Base-by-base conservation (phyloP, 1,284 basidiomycete species). In the Cryptococcus depauperatus region DNA sequence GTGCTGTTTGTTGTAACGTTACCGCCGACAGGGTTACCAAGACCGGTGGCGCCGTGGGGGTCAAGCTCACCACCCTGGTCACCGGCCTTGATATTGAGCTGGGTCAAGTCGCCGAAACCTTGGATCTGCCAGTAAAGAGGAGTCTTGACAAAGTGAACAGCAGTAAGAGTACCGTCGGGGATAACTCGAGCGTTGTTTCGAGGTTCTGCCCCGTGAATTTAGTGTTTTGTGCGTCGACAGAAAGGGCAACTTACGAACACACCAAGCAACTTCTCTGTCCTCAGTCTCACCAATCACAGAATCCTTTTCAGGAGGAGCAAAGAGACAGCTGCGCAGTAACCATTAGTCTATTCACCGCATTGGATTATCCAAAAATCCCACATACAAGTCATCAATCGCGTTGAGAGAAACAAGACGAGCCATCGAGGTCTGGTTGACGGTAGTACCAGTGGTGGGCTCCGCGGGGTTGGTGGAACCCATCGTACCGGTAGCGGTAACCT, bases 181-280 rank as follows among this genome's bases (percentile, higher is more conserved):
- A 76, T 75, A 41, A 74, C 59, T 41, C 75, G 69, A 33, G 75
- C 67, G 50, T 75, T 69, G 65, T 76, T 75, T 29, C 75, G 71
- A 73, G 63, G 61, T 57, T 75, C 62, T 58, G 41, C 19, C 22
- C 28, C 37, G 19, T 22, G 21, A 8, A 11, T 19, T 14, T 22
- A 10, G 7, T 9, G n/a, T 27, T 16, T 11, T 32, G 8, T 10
- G 23, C 13, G 8, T 16, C 21, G 16, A 25, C 22, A 14, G 1
- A 35, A 7, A 30, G 11, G 5, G 2, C 22, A 18, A 61, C 62
- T 49, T 44, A 64, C 62, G 73, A 44, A 75, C 75, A 68, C 77
- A 79, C 71, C 73, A 79, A 14, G 76, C 74, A 35, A 79, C 77
- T 47, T 72, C 72, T 47, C 69, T 61, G 35, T 60, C 66, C 64